Conservation (phyloP, 2,329 filamentous ascomycete genomes). For the Aspergillus sp. region DNA sequence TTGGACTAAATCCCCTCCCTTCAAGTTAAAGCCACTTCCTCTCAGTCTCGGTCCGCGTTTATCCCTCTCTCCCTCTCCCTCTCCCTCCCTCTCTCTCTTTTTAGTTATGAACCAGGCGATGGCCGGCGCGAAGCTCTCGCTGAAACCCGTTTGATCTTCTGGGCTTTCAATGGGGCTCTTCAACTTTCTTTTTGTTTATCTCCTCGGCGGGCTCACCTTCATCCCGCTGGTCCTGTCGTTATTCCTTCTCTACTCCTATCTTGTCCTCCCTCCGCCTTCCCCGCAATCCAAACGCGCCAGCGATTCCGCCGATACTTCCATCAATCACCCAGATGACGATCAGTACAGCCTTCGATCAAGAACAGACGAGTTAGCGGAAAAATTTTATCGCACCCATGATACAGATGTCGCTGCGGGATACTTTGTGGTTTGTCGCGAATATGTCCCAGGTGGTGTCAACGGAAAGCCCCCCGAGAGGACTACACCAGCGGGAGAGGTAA, state of each 20-base stretch:
- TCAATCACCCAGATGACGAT: slow-evolving; percentile 63
- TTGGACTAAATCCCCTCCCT: no score
- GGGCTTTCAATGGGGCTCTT: slow-evolving; percentile 45
- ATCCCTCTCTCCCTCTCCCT: not conserved
- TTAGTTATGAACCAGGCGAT: slow-evolving; percentile 18
- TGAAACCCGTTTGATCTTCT: slow-evolving; percentile 30
- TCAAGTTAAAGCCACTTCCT: not conserved
- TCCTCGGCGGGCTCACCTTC: slow-evolving; percentile 86
- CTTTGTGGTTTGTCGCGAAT: slow-evolving; percentile 93
- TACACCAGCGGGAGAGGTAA: slow-evolving; percentile 75
- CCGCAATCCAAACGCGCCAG: slow-evolving; percentile 30
- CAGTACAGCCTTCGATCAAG: slow-evolving; percentile 62
- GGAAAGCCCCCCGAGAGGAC: slow-evolving; percentile 86
- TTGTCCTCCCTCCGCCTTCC: slow-evolving; percentile 58
- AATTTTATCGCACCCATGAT: slow-evolving; percentile 62
- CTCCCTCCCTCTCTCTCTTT: slow-evolving; percentile 2
- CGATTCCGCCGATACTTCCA: slow-evolving; percentile 34
- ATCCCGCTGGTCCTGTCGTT: slow-evolving; percentile 68
- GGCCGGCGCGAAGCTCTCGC: slow-evolving; percentile 31
- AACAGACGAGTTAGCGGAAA: slow-evolving; percentile 60
- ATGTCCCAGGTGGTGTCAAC: slow-evolving; percentile 86
- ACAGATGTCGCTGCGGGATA: slow-evolving; percentile 84
- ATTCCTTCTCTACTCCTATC: slow-evolving; percentile 66
- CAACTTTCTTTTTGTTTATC: slow-evolving; percentile 70
- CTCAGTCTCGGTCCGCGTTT: not conserved